Percentiles rank a stretch among this genome's conserved stretches.
Evolutionary conservation across 1,284 basidiomycete species (phyloP).

Genomic region (Wolfiporia cocos): DNA sequence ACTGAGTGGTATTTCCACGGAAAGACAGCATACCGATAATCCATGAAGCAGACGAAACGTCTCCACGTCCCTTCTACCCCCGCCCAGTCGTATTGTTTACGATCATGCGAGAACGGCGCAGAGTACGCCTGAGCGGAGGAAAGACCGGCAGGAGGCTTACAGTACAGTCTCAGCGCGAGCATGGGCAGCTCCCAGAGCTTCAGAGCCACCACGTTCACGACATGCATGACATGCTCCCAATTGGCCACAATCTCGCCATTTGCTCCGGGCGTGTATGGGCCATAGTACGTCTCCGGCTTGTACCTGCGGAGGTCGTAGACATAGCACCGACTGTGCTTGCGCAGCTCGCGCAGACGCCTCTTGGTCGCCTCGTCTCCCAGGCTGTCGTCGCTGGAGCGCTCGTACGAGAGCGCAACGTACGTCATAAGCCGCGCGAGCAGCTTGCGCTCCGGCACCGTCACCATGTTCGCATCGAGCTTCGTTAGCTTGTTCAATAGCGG

Average conservation of each 20-base stretch:
- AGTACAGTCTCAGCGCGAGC: constrained; percentile 27
- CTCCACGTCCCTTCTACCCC: constrained; percentile 66
- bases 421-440: constrained; percentile 29
- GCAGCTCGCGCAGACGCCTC: constrained; percentile 27
- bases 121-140: constrained; percentile 46
- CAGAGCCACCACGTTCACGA: constrained; percentile 50
- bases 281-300: constrained; percentile 41
- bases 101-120: constrained; percentile 33
- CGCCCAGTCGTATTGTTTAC: constrained; percentile 51
- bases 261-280: constrained; percentile 39
- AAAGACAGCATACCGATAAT: constrained; percentile 48
- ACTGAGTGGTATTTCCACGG: background rate
- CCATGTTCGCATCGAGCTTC: constrained; percentile 6
- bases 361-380: constrained; percentile 20
- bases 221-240: constrained; percentile 55
- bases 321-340: constrained; percentile 43
- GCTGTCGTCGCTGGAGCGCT: constrained; percentile 5
- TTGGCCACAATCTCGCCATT: constrained; percentile 31
- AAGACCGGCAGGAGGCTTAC: constrained; percentile 41
- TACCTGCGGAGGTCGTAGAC: constrained; percentile 65
- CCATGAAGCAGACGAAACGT: constrained; percentile 68
- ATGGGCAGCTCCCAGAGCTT: constrained; percentile 48
- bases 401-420: constrained; percentile 36
- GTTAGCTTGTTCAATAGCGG: constrained; percentile 10
- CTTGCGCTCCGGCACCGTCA: constrained; percentile 10